Evolutionary conservation across 2,329 filamentous ascomycete genomes (phyloP).

Genomic region (Pestalotiopsis sp.): DNA sequence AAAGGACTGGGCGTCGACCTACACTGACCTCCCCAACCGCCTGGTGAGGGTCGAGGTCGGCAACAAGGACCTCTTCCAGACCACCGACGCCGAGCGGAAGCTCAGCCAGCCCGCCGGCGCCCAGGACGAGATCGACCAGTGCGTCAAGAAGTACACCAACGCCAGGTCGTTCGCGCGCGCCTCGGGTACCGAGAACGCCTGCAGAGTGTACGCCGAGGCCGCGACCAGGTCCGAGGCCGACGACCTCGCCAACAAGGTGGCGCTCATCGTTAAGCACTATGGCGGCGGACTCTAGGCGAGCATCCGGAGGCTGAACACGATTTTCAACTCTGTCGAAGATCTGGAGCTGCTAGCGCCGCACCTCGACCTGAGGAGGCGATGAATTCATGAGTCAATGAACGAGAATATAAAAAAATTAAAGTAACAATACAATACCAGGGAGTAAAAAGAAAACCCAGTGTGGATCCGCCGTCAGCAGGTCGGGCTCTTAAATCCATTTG

Average conservation of each 20-base stretch:
- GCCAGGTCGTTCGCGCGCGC: conserved; percentile 90
- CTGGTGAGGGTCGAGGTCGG: conserved; percentile 91
- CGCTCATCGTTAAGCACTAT: conserved; percentile 70
- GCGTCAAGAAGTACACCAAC: conserved; percentile 88
- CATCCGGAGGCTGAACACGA: not conserved
- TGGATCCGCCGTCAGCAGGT: not conserved
- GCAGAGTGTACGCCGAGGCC: conserved; percentile 81
- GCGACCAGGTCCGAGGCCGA: conserved; percentile 87
- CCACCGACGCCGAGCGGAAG: conserved; percentile 88
- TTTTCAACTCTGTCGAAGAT: not conserved
- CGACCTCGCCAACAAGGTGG: conserved; percentile 84
- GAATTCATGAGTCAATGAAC: conserved; percentile 6
- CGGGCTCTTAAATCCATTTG: not conserved
- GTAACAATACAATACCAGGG: not conserved
- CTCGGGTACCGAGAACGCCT: conserved; percentile 83
- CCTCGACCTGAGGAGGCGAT: not conserved
- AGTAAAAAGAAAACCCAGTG: not conserved
- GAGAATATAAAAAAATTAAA: not conserved
- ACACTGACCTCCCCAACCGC: conserved; percentile 91
- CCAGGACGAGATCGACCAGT: conserved; percentile 83
- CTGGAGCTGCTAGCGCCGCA: not conserved
- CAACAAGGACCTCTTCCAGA: conserved; percentile 87
- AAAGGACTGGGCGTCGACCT: conserved; percentile 89
- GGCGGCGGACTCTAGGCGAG: conserved; percentile 29
- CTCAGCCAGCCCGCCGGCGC: conserved; percentile 78